These are phyloP conservation scores for Solanum hybrid DNA, from an alignment of 305 asterid species.

Conservation along the genomic window DNA sequence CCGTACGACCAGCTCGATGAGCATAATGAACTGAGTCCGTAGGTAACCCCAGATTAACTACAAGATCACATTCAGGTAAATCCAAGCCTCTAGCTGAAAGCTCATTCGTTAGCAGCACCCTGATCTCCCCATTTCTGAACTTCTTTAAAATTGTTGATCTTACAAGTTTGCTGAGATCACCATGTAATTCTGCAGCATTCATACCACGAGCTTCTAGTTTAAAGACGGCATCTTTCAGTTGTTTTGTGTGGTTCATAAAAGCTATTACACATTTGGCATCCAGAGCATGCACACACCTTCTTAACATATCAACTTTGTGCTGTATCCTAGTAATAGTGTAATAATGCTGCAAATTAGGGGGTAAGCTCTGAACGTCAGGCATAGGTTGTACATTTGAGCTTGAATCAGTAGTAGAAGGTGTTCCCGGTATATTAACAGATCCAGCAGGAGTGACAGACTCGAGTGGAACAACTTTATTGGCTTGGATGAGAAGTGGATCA, in stretches of 20 bases:
- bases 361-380: conserved; percentile 62
- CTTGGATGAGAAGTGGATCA: conserved; percentile 84
- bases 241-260: conserved; percentile 86
- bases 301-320: conserved; percentile 74
- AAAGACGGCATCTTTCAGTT: conserved; percentile 74
- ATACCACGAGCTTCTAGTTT: conserved; percentile 89
- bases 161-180: conserved; percentile 67
- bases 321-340: conserved; percentile 65
- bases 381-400: conserved; percentile 20
- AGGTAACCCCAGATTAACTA: conserved; percentile 80
- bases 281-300: conserved; percentile 76
- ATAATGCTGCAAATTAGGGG: conserved; percentile 75
- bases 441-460: conserved; percentile 40
- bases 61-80: conserved; percentile 91
- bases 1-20: conserved; percentile 94
- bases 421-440: conserved; percentile 31
- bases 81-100: conserved; percentile 94
- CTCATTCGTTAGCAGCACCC: conserved; percentile 78
- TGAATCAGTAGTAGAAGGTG: conserved; percentile 23
- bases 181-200: conserved; percentile 79
- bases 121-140: conserved; percentile 66
- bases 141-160: conserved; percentile 70
- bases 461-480: conserved; percentile 50
- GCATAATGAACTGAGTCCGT: conserved; percentile 87
- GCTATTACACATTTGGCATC: conserved; percentile 77